phyloP scores from a whole-genome alignment of 23 red algal species.

The Chondrus crispus region DNA sequence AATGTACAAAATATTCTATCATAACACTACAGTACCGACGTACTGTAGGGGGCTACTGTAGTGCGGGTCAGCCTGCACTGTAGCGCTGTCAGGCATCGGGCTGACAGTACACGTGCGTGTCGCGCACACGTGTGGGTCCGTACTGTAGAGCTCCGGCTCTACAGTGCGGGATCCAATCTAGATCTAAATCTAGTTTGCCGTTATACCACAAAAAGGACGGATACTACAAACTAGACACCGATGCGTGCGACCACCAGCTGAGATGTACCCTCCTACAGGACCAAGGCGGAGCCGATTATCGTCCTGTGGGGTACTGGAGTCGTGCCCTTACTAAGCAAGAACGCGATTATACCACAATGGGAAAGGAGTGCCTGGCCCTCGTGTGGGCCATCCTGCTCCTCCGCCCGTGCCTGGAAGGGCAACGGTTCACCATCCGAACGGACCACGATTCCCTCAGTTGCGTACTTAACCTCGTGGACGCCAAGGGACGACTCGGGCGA shows the following conservation, averaged over 20 bases:
- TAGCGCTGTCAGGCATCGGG: no score
- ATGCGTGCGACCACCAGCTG: not conserved
- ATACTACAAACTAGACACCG: not conserved
- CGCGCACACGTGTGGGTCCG: no score
- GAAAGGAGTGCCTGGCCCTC: slow-evolving; percentile 3
- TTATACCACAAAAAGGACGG: not conserved
- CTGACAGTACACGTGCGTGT: no score
- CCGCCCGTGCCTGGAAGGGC: not conserved
- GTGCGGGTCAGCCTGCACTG: no score
- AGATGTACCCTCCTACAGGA: not conserved
- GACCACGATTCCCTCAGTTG: slow-evolving; percentile 18
- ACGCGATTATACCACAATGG: not conserved
- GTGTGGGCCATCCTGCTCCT: slow-evolving; percentile 6
- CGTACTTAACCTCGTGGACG: not conserved
- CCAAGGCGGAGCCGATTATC: not conserved
- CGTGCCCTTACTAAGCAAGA: not conserved
- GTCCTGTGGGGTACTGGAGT: slow-evolving; percentile 27
- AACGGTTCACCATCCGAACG: not conserved
- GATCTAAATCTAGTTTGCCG: no score
- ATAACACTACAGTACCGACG: no score
- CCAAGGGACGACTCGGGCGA: not conserved
- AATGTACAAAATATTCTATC: no score
- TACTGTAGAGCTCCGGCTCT: no score
- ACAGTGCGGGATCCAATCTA: no score
- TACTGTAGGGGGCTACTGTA: no score